A percentile compares a stretch with the other conserved stretches of the same genome.
Evolutionary conservation across 805 yeast species (phyloP).

Genomic region (Gaillardinia entomophila): DNA sequence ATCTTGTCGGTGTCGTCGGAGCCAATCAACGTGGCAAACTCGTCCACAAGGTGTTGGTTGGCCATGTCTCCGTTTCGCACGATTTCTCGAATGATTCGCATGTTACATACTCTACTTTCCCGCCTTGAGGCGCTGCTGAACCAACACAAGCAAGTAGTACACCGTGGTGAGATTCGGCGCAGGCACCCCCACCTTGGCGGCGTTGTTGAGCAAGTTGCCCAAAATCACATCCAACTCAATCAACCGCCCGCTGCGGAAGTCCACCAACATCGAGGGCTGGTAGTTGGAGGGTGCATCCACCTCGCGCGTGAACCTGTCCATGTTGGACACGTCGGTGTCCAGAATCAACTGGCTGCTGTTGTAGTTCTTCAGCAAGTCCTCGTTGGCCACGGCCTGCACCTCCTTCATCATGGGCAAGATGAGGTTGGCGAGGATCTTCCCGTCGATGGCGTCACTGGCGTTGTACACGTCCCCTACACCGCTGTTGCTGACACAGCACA

Average conservation of each 20-base stretch:
- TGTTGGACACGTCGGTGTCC: conserved; percentile 3
- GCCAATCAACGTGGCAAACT: no score
- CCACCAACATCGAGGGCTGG: conserved; percentile 72
- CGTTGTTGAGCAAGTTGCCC: conserved; percentile 56
- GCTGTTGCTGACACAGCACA: conserved; percentile 20
- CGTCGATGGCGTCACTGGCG: conserved; percentile 9
- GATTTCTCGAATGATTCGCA: no score
- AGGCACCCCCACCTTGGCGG: neutral
- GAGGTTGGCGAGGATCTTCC: conserved; percentile 8
- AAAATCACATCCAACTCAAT: conserved; percentile 69
- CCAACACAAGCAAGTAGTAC: neutral
- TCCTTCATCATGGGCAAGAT: conserved; percentile 15
- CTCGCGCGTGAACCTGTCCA: conserved; percentile 9
- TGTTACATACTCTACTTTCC: neutral
- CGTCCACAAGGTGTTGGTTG: no score
- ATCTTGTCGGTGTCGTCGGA: no score
- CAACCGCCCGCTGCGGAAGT: conserved; percentile 57
- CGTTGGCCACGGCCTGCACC: conserved; percentile 15
- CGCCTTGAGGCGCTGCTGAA: neutral
- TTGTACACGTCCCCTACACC: conserved; percentile 22
- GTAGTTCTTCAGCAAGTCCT: neutral
- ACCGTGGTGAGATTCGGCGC: neutral
- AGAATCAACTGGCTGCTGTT: neutral
- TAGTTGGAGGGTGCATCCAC: conserved; percentile 52
- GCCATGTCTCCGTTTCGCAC: no score